phyloP scores from a whole-genome alignment of 2,329 filamentous ascomycete species.

The Pseudovirgaria hyperparasitica region DNA sequence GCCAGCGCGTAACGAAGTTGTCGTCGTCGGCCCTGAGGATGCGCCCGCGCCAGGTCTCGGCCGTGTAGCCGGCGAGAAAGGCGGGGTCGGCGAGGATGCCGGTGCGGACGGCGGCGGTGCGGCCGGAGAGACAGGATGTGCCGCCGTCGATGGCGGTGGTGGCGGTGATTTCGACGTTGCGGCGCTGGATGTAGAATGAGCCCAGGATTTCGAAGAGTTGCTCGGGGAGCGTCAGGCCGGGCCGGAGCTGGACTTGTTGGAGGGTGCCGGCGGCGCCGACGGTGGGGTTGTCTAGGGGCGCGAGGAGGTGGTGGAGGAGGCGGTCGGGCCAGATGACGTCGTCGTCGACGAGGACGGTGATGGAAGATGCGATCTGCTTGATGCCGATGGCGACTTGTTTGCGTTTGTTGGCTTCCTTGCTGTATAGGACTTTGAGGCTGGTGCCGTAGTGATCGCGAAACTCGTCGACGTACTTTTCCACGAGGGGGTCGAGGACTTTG shows the following conservation, averaged over 20 bases:
- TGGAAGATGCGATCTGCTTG: no score
- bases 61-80: slow-evolving; percentile 11
- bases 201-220: slow-evolving; percentile 9
- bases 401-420: no score
- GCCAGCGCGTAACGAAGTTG: slow-evolving; percentile 39
- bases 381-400: no score
- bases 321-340: no score
- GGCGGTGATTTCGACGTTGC: slow-evolving; percentile 20
- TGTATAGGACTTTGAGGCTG: no score
- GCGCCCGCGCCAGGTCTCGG: slow-evolving; percentile 11
- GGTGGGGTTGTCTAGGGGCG: no score
- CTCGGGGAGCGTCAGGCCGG: slow-evolving; percentile 4
- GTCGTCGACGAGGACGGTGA: no score
- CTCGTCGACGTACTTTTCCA: no score
- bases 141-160: slow-evolving; percentile 19
- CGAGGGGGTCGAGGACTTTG: no score
- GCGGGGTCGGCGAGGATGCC: slow-evolving; percentile 10
- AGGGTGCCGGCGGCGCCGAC: slow-evolving; percentile 4
- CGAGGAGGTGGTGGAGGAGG: no score
- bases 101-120: slow-evolving; percentile 14
- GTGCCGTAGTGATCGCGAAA: no score
- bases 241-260: slow-evolving; percentile 1
- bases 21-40: slow-evolving; percentile 17
- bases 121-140: slow-evolving; percentile 19
- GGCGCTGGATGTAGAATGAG: slow-evolving; percentile 17